phyloP scores from a whole-genome alignment of 371 early-diverging fungal species.

The Mortierella sp. region DNA sequence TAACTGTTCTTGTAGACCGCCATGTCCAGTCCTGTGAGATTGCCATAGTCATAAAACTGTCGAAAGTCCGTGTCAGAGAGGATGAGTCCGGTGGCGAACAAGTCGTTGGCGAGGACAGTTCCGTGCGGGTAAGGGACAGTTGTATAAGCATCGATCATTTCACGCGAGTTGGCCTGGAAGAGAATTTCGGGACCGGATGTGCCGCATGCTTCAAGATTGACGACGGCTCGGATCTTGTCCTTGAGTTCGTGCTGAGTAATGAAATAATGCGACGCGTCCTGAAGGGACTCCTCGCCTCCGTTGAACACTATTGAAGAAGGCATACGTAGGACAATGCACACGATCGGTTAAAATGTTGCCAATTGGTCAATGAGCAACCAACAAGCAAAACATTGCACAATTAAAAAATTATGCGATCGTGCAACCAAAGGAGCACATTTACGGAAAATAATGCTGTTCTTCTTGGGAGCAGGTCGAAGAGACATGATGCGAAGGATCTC shows the following conservation, averaged over 20 bases:
- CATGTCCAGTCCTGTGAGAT: conserved; percentile 76
- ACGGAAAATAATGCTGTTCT: conserved; percentile 72
- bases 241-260: conserved; percentile 73
- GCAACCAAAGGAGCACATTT: conserved; percentile 34
- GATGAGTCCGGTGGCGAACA: conserved; percentile 80
- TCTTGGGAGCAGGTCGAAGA: conserved; percentile 59
- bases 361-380: background rate
- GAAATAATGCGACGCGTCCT: conserved; percentile 84
- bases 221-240: conserved; percentile 71
- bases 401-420: background rate
- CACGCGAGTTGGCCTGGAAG: conserved; percentile 81
- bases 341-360: background rate
- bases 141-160: conserved; percentile 80
- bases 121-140: conserved; percentile 80
- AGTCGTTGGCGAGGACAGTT: conserved; percentile 77
- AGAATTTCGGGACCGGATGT: conserved; percentile 77
- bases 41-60: conserved; percentile 80
- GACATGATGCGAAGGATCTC: conserved; percentile 77
- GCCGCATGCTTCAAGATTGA: conserved; percentile 84
- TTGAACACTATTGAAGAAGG: conserved; percentile 19
- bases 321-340: background rate
- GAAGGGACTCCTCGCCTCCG: conserved; percentile 81
- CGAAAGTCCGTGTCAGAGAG: conserved; percentile 84
- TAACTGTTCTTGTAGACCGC: conserved; percentile 80
- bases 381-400: background rate